These are phyloP conservation scores for Phytophthora litchii DNA, from an alignment of 352 stramenopile genomes.

Conservation along the genomic window DNA sequence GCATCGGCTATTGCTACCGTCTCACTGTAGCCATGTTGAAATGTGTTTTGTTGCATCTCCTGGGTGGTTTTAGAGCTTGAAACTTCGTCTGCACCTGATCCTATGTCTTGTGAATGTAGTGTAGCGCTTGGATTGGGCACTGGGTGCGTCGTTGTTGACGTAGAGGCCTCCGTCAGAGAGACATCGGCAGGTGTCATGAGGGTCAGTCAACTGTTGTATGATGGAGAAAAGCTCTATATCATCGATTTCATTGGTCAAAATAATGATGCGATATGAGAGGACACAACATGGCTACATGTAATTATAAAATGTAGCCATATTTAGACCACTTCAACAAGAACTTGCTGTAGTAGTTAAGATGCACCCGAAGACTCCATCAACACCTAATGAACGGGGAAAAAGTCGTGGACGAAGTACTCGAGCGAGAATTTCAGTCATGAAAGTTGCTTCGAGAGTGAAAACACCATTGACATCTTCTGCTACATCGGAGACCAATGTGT, in stretches of 20 bases:
- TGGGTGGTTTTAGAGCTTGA: not conserved
- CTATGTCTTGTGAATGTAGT: not conserved
- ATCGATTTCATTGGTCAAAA: too few species aligned
- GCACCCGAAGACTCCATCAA: slow-evolving; percentile 9
- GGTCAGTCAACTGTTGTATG: not conserved
- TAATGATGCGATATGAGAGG: too few species aligned
- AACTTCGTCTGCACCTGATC: slow-evolving; percentile 1
- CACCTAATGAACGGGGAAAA: slow-evolving; percentile 24
- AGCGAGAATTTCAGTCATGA: slow-evolving; percentile 14
- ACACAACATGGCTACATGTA: too few species aligned
- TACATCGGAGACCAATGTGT: slow-evolving; percentile 5
- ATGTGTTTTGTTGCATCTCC: slow-evolving; percentile 2
- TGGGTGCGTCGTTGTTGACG: not conserved
- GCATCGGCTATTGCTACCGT: not conserved
- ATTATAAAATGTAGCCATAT: slow-evolving; percentile 12
- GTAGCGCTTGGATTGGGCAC: not conserved
- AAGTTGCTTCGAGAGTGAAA: slow-evolving; percentile 14
- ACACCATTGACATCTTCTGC: not conserved
- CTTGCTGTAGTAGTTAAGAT: slow-evolving; percentile 6
- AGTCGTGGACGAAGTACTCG: not conserved
- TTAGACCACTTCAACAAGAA: slow-evolving; percentile 16
- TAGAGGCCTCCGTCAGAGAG: slow-evolving; percentile 5
- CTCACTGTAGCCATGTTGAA: not conserved
- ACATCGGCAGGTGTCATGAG: slow-evolving; percentile 1
- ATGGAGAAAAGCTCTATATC: not conserved